These are phyloP conservation scores for Diaporthe aspalathi DNA, from an alignment of 2,329 filamentous ascomycete species.

Conservation along the genomic window DNA sequence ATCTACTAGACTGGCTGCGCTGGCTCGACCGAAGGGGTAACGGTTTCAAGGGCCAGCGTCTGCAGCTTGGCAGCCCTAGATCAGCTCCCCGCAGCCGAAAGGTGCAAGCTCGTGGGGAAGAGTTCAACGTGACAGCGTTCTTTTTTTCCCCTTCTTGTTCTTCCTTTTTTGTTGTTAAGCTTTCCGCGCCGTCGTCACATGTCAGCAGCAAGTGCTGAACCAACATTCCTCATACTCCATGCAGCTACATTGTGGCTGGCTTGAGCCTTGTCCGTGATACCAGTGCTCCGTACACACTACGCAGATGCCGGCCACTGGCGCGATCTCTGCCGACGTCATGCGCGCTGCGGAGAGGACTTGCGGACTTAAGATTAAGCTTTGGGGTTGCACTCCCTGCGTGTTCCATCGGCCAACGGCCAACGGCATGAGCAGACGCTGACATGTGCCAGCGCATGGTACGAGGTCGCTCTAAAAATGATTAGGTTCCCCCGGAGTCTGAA, in stretches of 20 bases:
- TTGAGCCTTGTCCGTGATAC: too few species aligned
- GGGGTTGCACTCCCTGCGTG: slow-evolving; percentile 4
- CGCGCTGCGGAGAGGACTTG: background rate
- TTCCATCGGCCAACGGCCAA: slow-evolving; percentile 23
- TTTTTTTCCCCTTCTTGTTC: background rate
- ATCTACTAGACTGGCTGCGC: slow-evolving; percentile 11
- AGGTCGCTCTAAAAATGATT: background rate
- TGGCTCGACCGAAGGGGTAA: too few species aligned
- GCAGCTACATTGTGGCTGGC: slow-evolving; percentile 5
- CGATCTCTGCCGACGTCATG: slow-evolving; percentile 24
- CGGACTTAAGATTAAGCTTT: slow-evolving; percentile 15
- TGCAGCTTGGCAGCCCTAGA: slow-evolving; percentile 34
- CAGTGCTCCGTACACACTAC: slow-evolving; percentile 1
- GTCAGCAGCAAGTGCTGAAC: background rate
- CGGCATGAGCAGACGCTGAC: slow-evolving; percentile 14
- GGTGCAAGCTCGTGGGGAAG: slow-evolving; percentile 37
- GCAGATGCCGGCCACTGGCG: slow-evolving; percentile 14
- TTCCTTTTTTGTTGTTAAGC: slow-evolving; percentile 8
- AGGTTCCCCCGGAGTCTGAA: background rate
- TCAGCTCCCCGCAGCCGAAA: slow-evolving; percentile 34
- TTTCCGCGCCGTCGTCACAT: slow-evolving; percentile 25
- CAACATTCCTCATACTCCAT: slow-evolving; percentile 1
- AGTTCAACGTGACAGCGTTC: background rate
- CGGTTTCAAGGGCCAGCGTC: slow-evolving; percentile 32
- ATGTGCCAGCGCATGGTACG: slow-evolving; percentile 26